A percentile compares a stretch with the other conserved stretches of the same genome.
Conservation (phyloP, 2,329 filamentous ascomycete genomes). For the Diaporthe vaccinii region DNA sequence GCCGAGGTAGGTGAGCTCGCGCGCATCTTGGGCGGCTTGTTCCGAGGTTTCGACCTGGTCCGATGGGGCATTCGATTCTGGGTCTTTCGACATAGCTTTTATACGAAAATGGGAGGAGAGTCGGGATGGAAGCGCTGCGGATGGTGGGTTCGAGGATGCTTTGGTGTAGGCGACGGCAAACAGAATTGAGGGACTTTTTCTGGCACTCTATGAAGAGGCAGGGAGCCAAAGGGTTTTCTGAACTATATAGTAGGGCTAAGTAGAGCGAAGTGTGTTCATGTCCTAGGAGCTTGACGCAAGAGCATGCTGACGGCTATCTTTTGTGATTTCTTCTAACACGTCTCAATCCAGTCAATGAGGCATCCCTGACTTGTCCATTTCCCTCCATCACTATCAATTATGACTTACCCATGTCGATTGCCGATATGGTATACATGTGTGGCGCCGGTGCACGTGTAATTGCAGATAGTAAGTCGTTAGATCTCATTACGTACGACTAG, state of each 20-base stretch:
- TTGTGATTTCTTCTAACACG: background rate
- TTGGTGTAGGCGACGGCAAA: background rate
- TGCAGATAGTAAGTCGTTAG: background rate
- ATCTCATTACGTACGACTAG: conserved; percentile 1
- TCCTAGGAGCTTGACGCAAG: background rate
- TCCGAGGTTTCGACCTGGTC: background rate
- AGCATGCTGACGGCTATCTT: background rate
- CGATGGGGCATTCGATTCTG: background rate
- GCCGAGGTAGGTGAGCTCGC: conserved; percentile 18
- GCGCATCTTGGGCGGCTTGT: background rate
- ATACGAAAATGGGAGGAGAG: background rate
- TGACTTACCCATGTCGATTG: background rate
- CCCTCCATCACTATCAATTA: background rate
- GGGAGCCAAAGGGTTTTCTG: background rate
- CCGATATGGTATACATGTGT: background rate
- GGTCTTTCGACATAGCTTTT: background rate
- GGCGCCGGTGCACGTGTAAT: background rate
- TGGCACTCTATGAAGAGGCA: background rate
- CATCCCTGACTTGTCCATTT: background rate
- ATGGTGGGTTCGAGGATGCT: background rate
- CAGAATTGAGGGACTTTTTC: background rate
- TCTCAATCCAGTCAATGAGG: background rate
- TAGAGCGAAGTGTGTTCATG: background rate
- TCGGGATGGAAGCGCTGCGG: background rate
- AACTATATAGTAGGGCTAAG: background rate